These are phyloP conservation scores for Eucalyptus tenuipes DNA, from an alignment of 345 rosid genomes.

Conservation along the genomic window DNA sequence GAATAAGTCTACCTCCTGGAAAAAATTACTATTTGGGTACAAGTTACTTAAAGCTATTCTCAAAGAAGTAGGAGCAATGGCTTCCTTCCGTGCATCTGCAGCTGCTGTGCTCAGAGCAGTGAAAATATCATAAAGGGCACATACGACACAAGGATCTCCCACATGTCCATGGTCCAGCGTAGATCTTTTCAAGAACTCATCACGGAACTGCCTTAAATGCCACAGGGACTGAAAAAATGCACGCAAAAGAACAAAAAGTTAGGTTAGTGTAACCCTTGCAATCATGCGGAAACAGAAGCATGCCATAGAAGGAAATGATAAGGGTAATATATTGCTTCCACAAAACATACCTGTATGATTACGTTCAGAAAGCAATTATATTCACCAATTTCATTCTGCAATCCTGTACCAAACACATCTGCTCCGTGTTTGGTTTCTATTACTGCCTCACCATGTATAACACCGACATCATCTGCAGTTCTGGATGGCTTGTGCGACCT, in stretches of 20 bases:
- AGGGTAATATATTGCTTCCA: not conserved
- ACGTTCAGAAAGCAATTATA: conserved; percentile 97
- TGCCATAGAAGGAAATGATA: not conserved
- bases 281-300: not conserved
- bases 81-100: conserved; percentile 42
- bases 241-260: not conserved
- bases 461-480: conserved; percentile 14
- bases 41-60: conserved; percentile 85
- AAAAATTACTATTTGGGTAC: conserved; percentile 83
- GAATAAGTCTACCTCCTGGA: conserved; percentile 64
- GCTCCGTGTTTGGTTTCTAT: conserved; percentile 11
- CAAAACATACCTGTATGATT: conserved; percentile 69
- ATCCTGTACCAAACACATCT: conserved; percentile 65
- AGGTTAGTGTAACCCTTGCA: not conserved
- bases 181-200: conserved; percentile 73
- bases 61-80: conserved; percentile 79
- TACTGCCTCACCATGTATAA: conserved; percentile 17
- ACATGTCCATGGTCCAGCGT: conserved; percentile 66
- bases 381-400: conserved; percentile 93
- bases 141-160: conserved; percentile 92
- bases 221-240: conserved; percentile 64
- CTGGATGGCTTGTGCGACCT: conserved; percentile 2
- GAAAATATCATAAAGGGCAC: conserved; percentile 70
- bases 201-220: conserved; percentile 78
- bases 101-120: conserved; percentile 53